Percentiles rank a stretch among this genome's conserved stretches.
Evolutionary conservation across 2,329 filamentous ascomycete genomes (phyloP).

Genomic region (Paecilomyces sp.): DNA sequence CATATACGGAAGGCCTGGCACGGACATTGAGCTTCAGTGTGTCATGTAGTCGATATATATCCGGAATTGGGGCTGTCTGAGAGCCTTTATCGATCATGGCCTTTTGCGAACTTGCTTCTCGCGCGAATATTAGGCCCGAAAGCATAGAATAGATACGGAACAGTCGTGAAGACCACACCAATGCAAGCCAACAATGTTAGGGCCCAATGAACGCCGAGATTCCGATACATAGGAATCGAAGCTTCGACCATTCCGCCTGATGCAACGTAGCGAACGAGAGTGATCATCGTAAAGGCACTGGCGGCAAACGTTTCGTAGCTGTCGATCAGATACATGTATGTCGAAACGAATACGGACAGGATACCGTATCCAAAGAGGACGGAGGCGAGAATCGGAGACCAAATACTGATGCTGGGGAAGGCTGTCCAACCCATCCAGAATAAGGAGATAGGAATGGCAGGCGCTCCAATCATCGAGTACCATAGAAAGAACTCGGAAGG

Average conservation of each 20-base stretch:
- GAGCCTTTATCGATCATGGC: too few relatives aligned
- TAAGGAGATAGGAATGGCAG: background rate
- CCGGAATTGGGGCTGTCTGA: too few relatives aligned
- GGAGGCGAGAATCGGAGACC: background rate
- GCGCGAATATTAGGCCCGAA: background rate
- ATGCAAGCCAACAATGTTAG: background rate
- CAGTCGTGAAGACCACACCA: background rate
- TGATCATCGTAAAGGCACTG: background rate
- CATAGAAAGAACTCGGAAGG: background rate
- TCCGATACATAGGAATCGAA: background rate
- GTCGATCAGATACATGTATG: background rate
- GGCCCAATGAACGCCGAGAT: background rate
- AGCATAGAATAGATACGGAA: background rate
- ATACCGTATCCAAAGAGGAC: background rate
- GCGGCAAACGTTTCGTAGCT: background rate
- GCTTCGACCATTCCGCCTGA: background rate
- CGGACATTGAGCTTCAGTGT: too few relatives aligned
- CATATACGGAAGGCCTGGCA: too few relatives aligned
- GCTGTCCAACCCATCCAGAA: background rate
- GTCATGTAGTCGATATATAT: too few relatives aligned
- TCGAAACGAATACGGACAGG: background rate
- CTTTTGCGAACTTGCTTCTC: background rate
- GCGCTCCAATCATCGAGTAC: background rate
- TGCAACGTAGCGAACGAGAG: background rate
- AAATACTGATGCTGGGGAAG: background rate